Base-by-base conservation (phyloP, 140 eudicot genomes). In the Stevia rebaudiana region DNA sequence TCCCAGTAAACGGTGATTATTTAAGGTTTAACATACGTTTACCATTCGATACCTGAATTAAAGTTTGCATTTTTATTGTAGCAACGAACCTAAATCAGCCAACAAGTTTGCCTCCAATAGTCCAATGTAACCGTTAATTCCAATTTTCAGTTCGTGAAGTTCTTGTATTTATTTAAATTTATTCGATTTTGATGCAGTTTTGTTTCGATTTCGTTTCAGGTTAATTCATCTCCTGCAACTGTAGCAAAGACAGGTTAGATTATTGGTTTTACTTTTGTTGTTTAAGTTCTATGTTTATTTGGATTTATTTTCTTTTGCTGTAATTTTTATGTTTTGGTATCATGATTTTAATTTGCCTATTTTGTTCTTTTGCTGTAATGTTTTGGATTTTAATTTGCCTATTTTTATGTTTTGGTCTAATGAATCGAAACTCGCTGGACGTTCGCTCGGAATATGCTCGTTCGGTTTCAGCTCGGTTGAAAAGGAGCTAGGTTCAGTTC, bases 1-100 rank as follows among this genome's bases (percentile, higher is more conserved):
- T 47, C 92, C 94, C 23, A 74, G 70, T 28, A 79, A 73, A 44
- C 82, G 95, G 97, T 90, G 81, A 11, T 22, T 7, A 19, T 19
- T 19, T 10, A 55, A 16, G 57, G 0, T 25, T 36, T n/a, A 9
- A 50, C 16, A 15, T 42, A 8, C 4, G 19, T 39, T 23, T 15
- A n/a, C 9, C 12, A 19, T 10, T 2, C 4, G 19, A 0, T 0
- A 3, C 56, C 2, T 24, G 0, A 40, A 22, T 6, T 24, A 16
- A 16, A 35, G 24, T 39, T 30, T 3, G 23, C 37, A 24, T 56
- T 40, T 2, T 8, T 24, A 12, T 22, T 61, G 36, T 58, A 77
- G 86, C 54, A 74, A 72, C 0, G 83, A 73, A 3, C 47, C 75
- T 89, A 82, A 71, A 74, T 71, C 62, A 85, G 72, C 0, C 60